These are phyloP conservation scores for Maudiozyma pseudohumilis DNA, from an alignment of 805 yeast genomes.

Conservation along the genomic window DNA sequence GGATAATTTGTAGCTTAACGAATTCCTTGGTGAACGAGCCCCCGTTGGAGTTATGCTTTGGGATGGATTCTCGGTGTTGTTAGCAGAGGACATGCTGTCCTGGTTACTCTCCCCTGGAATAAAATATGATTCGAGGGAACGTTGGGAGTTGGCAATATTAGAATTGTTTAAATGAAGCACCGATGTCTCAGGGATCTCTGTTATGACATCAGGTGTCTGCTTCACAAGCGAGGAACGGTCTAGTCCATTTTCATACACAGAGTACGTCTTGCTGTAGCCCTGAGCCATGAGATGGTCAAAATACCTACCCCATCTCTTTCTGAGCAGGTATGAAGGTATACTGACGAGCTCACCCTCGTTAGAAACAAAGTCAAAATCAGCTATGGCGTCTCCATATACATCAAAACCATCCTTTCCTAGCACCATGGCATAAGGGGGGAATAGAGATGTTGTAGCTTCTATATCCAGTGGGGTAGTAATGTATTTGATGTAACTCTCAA, in stretches of 20 bases:
- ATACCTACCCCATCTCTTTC: conserved; percentile 70
- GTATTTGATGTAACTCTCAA: conserved; percentile 64
- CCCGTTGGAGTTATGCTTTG: neutral
- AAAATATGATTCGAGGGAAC: conserved; percentile 1
- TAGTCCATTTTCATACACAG: conserved; percentile 22
- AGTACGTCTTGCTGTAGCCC: conserved; percentile 50
- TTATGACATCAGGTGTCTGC: neutral
- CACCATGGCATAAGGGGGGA: conserved; percentile 70
- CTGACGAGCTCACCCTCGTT: conserved; percentile 62
- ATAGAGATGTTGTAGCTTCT: conserved; percentile 56
- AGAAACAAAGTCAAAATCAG: conserved; percentile 65
- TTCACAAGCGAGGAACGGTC: conserved; percentile 10
- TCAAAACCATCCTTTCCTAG: conserved; percentile 68
- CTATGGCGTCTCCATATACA: conserved; percentile 48
- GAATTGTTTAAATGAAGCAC: neutral
- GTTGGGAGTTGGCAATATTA: neutral
- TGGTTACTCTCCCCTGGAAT: neutral
- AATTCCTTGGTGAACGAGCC: neutral
- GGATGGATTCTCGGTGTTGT: neutral
- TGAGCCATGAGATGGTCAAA: conserved; percentile 53
- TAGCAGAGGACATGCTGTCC: neutral
- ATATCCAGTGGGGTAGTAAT: conserved; percentile 63
- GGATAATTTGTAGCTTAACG: conserved; percentile 4
- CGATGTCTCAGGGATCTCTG: neutral
- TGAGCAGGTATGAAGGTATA: conserved; percentile 47